Evolutionary conservation across 495 filamentous ascomycete genomes (phyloP).

Genomic region (Zalerion maritima): DNA sequence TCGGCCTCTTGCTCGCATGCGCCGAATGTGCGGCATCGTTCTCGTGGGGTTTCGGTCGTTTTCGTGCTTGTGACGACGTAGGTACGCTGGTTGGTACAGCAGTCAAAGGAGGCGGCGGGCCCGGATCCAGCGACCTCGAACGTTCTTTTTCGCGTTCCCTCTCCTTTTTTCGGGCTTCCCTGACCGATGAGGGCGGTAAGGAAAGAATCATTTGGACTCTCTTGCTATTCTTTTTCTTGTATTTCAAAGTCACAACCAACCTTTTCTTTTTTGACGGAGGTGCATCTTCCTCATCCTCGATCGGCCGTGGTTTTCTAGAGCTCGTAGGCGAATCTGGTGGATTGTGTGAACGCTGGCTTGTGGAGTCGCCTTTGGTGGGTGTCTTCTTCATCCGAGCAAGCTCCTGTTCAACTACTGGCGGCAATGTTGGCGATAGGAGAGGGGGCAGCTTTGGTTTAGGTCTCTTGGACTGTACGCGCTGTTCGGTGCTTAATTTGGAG

Average conservation of each 20-base stretch:
- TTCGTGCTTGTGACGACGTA: conserved; percentile 8
- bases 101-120: conserved; percentile 23
- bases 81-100: no score
- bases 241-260: conserved; percentile 24
- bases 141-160: conserved; percentile 22
- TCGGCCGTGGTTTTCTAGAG: conserved; percentile 22
- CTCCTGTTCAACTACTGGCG: conserved; percentile 27
- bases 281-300: conserved; percentile 12
- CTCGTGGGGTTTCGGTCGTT: no score
- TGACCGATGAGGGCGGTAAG: no score
- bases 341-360: conserved; percentile 15
- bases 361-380: conserved; percentile 18
- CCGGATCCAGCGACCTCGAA: conserved; percentile 14
- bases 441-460: conserved; percentile 10
- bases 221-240: conserved; percentile 27
- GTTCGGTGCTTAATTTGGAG: conserved; percentile 15
- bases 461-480: conserved; percentile 16
- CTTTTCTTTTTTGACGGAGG: conserved; percentile 10
- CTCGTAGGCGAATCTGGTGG: conserved; percentile 21
- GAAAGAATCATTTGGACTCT: conserved; percentile 26
- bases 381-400: conserved; percentile 21
- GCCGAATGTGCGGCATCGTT: neutral
- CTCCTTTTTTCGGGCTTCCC: conserved; percentile 15
- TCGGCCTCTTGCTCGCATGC: conserved; percentile 27
- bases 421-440: conserved; percentile 33